phyloP scores from a whole-genome alignment of 805 yeast genomes.

The Sungouiozyma ichnusensis region DNA sequence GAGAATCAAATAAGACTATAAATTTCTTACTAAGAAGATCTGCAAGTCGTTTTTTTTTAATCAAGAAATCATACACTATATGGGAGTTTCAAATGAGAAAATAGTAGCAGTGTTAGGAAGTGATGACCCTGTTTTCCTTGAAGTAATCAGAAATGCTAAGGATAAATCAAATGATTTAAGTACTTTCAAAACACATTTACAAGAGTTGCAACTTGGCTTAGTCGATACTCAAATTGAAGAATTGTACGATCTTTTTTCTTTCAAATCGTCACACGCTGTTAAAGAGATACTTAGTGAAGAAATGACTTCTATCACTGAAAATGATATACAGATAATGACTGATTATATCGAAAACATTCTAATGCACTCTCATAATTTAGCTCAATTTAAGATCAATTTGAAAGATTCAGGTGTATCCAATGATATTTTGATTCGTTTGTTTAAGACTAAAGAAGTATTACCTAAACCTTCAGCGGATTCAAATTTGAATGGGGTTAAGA shows the following conservation, averaged over 20 bases:
- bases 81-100: slow-evolving; percentile 3
- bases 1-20: no score
- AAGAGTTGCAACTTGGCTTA: slow-evolving; percentile 36
- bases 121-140: slow-evolving; percentile 37
- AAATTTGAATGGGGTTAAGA: slow-evolving; percentile 4
- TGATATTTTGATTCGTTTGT: background rate
- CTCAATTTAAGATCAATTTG: slow-evolving; percentile 7
- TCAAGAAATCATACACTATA: background rate
- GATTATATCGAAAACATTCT: slow-evolving; percentile 17
- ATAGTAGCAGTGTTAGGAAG: slow-evolving; percentile 25
- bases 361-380: slow-evolving; percentile 5
- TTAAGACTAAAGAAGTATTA: background rate
- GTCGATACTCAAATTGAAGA: slow-evolving; percentile 7
- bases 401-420: slow-evolving; percentile 4
- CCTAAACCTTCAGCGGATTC: background rate
- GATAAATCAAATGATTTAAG: slow-evolving; percentile 22
- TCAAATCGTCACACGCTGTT: background rate
- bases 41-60: no score
- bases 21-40: background rate
- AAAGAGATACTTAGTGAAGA: slow-evolving; percentile 7
- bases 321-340: slow-evolving; percentile 14
- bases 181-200: slow-evolving; percentile 31
- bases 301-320: slow-evolving; percentile 5
- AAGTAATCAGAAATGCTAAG: slow-evolving; percentile 35
- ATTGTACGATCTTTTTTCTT: slow-evolving; percentile 7